phyloP scores from a whole-genome alignment of 768 basidiomycete species.

The Amanita inopinata region DNA sequence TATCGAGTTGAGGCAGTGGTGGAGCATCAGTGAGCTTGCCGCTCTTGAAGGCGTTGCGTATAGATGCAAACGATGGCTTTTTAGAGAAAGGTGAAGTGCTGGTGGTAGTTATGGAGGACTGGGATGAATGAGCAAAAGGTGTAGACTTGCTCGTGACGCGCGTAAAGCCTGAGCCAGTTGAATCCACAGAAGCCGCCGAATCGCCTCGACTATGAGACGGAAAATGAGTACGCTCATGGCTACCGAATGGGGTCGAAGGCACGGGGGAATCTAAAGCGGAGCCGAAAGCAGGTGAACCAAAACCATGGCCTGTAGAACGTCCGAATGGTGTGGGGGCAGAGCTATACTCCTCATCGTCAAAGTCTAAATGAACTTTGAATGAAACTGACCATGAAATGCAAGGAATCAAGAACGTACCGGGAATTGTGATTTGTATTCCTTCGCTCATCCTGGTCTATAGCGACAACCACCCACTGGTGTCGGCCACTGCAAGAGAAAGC shows the following conservation, averaged over 20 bases:
- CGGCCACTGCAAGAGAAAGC: background rate
- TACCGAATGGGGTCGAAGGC: slow-evolving; percentile 40
- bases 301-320: slow-evolving; percentile 39
- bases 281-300: slow-evolving; percentile 18
- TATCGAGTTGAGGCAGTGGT: slow-evolving; percentile 66
- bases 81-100: slow-evolving; percentile 51
- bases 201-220: slow-evolving; percentile 72
- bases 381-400: slow-evolving; percentile 8
- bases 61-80: slow-evolving; percentile 79
- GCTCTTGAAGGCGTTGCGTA: slow-evolving; percentile 80
- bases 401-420: slow-evolving; percentile 28
- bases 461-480: background rate
- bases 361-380: slow-evolving; percentile 35
- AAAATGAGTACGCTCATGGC: slow-evolving; percentile 46
- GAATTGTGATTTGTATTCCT: slow-evolving; percentile 57
- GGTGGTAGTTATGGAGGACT: slow-evolving; percentile 57
- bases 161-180: slow-evolving; percentile 48
- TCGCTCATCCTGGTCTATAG: slow-evolving; percentile 25
- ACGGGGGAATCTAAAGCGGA: slow-evolving; percentile 64
- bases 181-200: slow-evolving; percentile 72
- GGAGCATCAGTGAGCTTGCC: slow-evolving; percentile 56
- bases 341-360: slow-evolving; percentile 66
- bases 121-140: slow-evolving; percentile 62
- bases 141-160: slow-evolving; percentile 38
- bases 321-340: slow-evolving; percentile 63